Evolutionary conservation across 176 grass and related monocot genomes (phyloP).

Genomic region (Eragrostis nindensis): DNA sequence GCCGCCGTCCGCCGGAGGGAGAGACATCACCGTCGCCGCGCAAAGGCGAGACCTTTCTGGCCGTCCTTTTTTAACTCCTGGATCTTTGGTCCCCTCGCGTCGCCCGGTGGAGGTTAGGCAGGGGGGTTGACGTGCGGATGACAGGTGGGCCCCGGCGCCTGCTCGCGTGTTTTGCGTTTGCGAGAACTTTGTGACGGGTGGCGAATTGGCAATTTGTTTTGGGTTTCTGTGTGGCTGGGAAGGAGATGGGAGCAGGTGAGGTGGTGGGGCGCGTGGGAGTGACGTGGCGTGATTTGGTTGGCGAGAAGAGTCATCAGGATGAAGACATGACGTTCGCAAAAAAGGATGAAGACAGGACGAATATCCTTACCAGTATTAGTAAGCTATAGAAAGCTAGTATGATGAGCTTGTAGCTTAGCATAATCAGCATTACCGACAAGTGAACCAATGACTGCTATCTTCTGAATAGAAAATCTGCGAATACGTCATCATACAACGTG

Average conservation of each 20-base stretch:
- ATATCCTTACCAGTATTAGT: not conserved
- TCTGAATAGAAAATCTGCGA: too few species aligned
- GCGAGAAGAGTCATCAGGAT: not conserved
- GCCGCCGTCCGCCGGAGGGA: slow-evolving; percentile 34
- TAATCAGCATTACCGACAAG: not conserved
- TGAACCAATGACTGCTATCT: too few species aligned
- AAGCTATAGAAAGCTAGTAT: not conserved
- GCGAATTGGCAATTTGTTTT: not conserved
- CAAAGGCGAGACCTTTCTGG: slow-evolving; percentile 28
- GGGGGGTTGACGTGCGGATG: not conserved
- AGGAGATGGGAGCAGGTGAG: slow-evolving; percentile 16
- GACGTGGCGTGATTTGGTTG: slow-evolving; percentile 2
- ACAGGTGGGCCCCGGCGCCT: slow-evolving; percentile 10
- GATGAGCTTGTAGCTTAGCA: not conserved
- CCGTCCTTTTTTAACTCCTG: not conserved
- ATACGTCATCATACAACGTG: too few species aligned
- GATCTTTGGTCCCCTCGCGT: slow-evolving; percentile 7
- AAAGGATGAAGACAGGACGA: not conserved
- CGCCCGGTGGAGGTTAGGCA: not conserved
- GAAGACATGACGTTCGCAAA: too few species aligned
- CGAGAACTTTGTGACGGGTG: not conserved
- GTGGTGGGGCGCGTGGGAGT: not conserved
- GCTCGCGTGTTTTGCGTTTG: not conserved
- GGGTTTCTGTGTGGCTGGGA: not conserved
- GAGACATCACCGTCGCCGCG: slow-evolving; percentile 50